Conservation (phyloP, 306 rosid species). For the Quercus variabilis region DNA sequence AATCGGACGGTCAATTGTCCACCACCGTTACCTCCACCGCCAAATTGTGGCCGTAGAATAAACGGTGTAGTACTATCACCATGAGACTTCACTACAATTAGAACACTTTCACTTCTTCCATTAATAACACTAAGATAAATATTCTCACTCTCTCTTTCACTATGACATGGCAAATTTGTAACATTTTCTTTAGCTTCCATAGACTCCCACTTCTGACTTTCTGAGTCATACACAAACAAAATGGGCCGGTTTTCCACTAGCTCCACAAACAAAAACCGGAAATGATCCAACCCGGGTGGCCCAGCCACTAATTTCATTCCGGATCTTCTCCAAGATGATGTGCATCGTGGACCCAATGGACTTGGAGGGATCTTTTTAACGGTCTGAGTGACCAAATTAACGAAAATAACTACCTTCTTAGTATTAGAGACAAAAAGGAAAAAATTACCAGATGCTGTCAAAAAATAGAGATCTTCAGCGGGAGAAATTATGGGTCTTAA, state of each 20-base stretch:
- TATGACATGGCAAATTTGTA: conserved; percentile 21
- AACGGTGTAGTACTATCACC: background rate
- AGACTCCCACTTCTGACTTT: conserved; percentile 39
- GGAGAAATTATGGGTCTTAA: conserved; percentile 41
- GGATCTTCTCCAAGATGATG: conserved; percentile 60
- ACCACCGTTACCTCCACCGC: background rate
- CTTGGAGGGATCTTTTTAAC: conserved; percentile 56
- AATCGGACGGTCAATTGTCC: conserved; percentile 32
- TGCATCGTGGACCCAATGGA: conserved; percentile 65
- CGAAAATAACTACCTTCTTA: conserved; percentile 44
- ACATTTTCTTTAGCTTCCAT: conserved; percentile 21
- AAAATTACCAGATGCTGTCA: conserved; percentile 48
- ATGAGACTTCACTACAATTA: conserved; percentile 16
- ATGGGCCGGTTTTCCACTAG: conserved; percentile 37
- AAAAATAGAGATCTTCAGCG: conserved; percentile 52
- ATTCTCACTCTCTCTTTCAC: background rate
- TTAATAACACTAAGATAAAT: conserved; percentile 34
- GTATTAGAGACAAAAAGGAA: conserved; percentile 52
- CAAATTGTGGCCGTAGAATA: conserved; percentile 45
- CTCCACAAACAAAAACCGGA: conserved; percentile 53
- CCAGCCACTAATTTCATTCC: conserved; percentile 51
- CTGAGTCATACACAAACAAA: conserved; percentile 44
- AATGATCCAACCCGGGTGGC: conserved; percentile 30
- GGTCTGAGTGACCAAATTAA: conserved; percentile 38
- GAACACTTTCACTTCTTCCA: conserved; percentile 39